phyloP scores from a whole-genome alignment of 495 filamentous ascomycete genomes.

The Podospora conica region DNA sequence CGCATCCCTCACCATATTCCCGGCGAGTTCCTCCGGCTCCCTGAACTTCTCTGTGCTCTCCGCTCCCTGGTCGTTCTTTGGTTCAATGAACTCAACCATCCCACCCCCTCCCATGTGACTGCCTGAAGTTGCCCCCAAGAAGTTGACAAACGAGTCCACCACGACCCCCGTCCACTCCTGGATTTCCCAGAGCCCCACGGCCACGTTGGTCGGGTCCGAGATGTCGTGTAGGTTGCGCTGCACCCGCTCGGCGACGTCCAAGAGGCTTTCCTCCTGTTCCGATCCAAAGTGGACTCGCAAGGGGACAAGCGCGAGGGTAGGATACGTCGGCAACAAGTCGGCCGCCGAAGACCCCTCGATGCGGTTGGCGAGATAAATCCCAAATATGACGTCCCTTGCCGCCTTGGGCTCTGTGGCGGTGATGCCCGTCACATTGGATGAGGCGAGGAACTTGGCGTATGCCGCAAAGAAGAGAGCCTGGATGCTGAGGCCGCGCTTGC shows the following conservation, averaged over 20 bases:
- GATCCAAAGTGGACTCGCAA: constrained; percentile 24
- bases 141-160: constrained; percentile 52
- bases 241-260: constrained; percentile 27
- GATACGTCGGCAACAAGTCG: constrained; percentile 19
- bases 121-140: constrained; percentile 33
- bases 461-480: constrained; percentile 41
- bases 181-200: constrained; percentile 45
- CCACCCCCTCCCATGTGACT: neutral
- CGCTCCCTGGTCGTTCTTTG: neutral
- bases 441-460: constrained; percentile 26
- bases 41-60: neutral
- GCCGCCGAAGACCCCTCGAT: constrained; percentile 14
- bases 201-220: constrained; percentile 25
- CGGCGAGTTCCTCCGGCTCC: constrained; percentile 4
- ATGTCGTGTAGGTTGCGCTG: constrained; percentile 39
- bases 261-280: neutral
- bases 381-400: constrained; percentile 30
- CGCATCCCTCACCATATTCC: constrained; percentile 22
- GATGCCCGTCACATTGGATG: neutral
- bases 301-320: constrained; percentile 39
- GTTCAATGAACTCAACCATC: neutral
- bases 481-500: constrained; percentile 28
- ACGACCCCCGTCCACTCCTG: constrained; percentile 41
- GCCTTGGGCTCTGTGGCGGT: neutral
- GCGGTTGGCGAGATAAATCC: constrained; percentile 43